These are phyloP conservation scores for Geosmithia putterillii DNA, from an alignment of 2,329 filamentous ascomycete species.

Conservation along the genomic window DNA sequence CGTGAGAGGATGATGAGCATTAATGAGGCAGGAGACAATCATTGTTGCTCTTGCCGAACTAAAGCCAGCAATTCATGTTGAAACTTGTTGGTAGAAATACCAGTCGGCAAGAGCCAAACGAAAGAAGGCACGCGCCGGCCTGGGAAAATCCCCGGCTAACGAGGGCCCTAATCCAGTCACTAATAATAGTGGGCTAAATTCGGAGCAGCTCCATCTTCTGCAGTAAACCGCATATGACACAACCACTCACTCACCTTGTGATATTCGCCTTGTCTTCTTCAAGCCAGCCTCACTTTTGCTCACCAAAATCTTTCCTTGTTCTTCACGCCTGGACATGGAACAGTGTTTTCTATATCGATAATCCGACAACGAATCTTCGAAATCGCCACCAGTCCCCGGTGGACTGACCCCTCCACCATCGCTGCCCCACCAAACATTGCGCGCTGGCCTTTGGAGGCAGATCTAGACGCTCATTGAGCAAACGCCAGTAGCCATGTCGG, in stretches of 20 bases:
- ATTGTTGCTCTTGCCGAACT: not conserved
- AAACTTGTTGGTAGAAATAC: not conserved
- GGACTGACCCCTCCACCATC: not conserved
- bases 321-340: not conserved
- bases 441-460: not conserved
- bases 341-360: not conserved
- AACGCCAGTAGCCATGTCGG: conserved; percentile 26
- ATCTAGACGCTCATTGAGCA: not conserved
- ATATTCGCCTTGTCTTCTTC: not conserved
- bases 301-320: not conserved
- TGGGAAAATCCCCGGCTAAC: not conserved
- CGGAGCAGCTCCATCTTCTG: not conserved
- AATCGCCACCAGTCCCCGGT: not conserved
- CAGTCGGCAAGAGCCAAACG: not conserved
- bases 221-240: not conserved
- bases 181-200: not conserved
- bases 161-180: not conserved
- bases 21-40: not conserved
- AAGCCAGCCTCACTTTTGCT: not conserved
- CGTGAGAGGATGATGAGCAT: too few species aligned
- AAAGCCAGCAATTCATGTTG: too few species aligned
- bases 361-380: not conserved
- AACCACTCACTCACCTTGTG: not conserved
- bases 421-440: not conserved
- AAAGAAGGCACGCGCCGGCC: not conserved